Percentiles rank a stretch among this genome's conserved stretches.
These are phyloP conservation scores for Citropsis articulata DNA, from an alignment of 345 rosid species.

Conservation along the genomic window DNA sequence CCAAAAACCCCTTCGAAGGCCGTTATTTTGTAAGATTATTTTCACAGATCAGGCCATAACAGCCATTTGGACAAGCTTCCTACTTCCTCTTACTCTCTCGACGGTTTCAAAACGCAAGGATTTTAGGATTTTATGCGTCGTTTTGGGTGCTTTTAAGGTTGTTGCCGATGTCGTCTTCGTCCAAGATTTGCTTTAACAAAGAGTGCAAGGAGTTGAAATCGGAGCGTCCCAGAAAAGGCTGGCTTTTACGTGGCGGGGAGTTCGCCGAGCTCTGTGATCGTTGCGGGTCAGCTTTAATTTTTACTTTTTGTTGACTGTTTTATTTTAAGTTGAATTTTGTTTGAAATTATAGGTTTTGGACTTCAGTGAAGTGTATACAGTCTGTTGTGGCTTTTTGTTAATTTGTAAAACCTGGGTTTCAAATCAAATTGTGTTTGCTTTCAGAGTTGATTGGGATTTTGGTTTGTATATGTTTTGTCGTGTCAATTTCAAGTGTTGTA, in stretches of 20 bases:
- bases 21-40: slow-evolving; percentile 2
- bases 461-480: background rate
- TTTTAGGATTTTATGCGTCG: slow-evolving; percentile 1
- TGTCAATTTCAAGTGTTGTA: slow-evolving; percentile 2
- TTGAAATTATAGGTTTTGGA: slow-evolving; percentile 12
- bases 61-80: background rate
- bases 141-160: background rate
- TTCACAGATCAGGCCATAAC: background rate
- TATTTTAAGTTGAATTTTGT: slow-evolving; percentile 7
- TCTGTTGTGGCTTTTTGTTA: slow-evolving; percentile 1
- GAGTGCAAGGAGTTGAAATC: slow-evolving; percentile 64
- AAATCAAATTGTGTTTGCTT: slow-evolving; percentile 5
- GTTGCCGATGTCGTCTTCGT: slow-evolving; percentile 30
- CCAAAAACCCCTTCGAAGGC: slow-evolving; percentile 5
- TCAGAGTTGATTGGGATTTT: slow-evolving; percentile 10
- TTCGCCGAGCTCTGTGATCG: slow-evolving; percentile 90
- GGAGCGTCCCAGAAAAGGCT: slow-evolving; percentile 61
- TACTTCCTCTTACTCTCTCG: background rate
- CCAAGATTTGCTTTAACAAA: slow-evolving; percentile 68
- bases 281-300: slow-evolving; percentile 67
- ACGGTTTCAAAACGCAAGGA: background rate
- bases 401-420: background rate
- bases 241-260: slow-evolving; percentile 85
- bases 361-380: background rate
- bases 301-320: slow-evolving; percentile 1